Evolutionary conservation across 306 rosid species (phyloP), one percentile per base, ranked within the genome.

Genomic region (Ormosia semicastrata): DNA sequence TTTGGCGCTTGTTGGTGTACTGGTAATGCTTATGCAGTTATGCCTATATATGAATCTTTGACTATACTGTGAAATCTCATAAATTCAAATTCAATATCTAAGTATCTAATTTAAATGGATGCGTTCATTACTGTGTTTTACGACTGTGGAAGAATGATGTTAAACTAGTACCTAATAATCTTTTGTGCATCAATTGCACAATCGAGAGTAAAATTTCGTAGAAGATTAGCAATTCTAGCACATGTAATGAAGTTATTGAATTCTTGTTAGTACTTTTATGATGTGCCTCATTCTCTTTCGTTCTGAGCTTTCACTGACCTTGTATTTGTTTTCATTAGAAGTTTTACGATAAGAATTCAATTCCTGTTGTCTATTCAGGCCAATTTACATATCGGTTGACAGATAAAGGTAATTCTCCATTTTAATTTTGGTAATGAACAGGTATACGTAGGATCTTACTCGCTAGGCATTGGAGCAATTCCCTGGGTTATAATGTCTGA

Each of bases 401-500:
- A 15, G 8, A 60, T 46, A 71, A 10, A 29, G 70, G 7, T 81
- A 60, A 66, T 74, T 66, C 14, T 5, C 47, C 9, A 13, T 32
- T 74, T 74, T 11, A 59, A 50, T 65, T 47, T 52, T 33, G 50
- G 44, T 39, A 67, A 65, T 80, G 75, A 57, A 4, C 87, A 94
- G 97, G 84, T 85, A 8, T 94, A 86, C 30, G 86, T 87, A n/a
- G 97, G 97, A 83, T 91, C 91, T 7, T 92, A 86, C 89, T 91
- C 98, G 12, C 73, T 92, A 52, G 94, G 98, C 69, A 95, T 95
- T 88, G 97, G 95, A 83, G 98, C 91, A 82, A 93, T 93, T 86
- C 98, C 98, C 2, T 95, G 98, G 98, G 92, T 93, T 75, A 89
- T 95, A 85, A 93, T 95, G 97, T 95, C 98, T 52, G 97, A 95